phyloP scores from a whole-genome alignment of 2,329 filamentous ascomycete species.

The Diplocarpon rosae region DNA sequence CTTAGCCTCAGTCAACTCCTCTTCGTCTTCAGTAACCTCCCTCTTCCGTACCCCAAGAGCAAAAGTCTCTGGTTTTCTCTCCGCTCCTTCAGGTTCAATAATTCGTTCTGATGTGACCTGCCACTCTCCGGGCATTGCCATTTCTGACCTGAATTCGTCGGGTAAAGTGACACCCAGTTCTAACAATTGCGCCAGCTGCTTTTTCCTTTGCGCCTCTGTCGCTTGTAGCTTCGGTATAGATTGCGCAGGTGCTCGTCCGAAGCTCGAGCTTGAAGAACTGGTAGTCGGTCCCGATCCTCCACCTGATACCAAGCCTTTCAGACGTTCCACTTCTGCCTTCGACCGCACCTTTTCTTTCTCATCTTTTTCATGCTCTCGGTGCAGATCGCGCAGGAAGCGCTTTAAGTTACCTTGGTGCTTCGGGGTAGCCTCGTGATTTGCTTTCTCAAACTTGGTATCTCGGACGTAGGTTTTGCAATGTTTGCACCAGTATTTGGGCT shows the following conservation, averaged over 20 bases:
- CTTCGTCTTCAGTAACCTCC: slow-evolving; percentile 46
- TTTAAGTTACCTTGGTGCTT: slow-evolving; percentile 81
- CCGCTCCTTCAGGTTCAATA: slow-evolving; percentile 31
- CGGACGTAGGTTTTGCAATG: slow-evolving; percentile 84
- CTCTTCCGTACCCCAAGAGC: slow-evolving; percentile 53
- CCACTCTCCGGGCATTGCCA: slow-evolving; percentile 89
- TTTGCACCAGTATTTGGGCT: slow-evolving; percentile 96
- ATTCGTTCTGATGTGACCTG: slow-evolving; percentile 41
- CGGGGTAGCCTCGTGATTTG: slow-evolving; percentile 78
- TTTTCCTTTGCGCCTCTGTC: slow-evolving; percentile 58
- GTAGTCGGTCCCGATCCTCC: slow-evolving; percentile 14
- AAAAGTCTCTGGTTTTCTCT: slow-evolving; percentile 32
- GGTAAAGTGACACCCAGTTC: slow-evolving; percentile 81
- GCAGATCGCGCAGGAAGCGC: slow-evolving; percentile 79
- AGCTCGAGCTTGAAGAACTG: slow-evolving; percentile 18
- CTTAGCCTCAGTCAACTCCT: slow-evolving; percentile 49
- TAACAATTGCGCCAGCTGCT: slow-evolving; percentile 77
- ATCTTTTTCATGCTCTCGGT: slow-evolving; percentile 71
- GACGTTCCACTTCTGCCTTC: slow-evolving; percentile 70
- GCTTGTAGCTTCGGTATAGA: slow-evolving; percentile 27
- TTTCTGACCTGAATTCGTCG: slow-evolving; percentile 62
- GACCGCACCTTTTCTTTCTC: slow-evolving; percentile 74
- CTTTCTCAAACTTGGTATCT: slow-evolving; percentile 81
- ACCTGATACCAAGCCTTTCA: slow-evolving; percentile 64
- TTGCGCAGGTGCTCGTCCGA: slow-evolving; percentile 20